Percentiles rank a stretch among this genome's conserved stretches.
phyloP scores from a whole-genome alignment of 2,329 filamentous ascomycete species.

The Plenodomus tracheiphilus region DNA sequence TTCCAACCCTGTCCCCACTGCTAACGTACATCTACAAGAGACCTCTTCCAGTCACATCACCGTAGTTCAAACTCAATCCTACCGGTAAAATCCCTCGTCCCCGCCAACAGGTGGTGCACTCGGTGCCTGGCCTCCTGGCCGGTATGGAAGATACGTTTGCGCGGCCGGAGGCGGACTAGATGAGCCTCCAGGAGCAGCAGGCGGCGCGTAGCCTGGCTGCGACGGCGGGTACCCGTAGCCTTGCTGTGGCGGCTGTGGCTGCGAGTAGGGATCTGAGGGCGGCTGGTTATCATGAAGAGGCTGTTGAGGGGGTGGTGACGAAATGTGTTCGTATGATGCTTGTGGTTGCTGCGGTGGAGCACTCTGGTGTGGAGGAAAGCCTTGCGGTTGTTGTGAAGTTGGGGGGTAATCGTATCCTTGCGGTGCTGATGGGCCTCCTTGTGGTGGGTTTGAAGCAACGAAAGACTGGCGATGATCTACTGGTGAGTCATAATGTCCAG shows the following conservation, averaged over 20 bases:
- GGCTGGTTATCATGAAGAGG: slow-evolving; percentile 26
- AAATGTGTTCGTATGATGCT: slow-evolving; percentile 33
- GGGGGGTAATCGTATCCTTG: slow-evolving; percentile 34
- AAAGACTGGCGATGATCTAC: slow-evolving; percentile 50
- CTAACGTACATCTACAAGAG: neutral
- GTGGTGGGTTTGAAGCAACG: slow-evolving; percentile 25
- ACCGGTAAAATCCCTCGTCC: slow-evolving; percentile 39
- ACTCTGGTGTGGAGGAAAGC: slow-evolving; percentile 32
- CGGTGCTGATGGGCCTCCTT: slow-evolving; percentile 30
- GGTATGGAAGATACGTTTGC: slow-evolving; percentile 36
- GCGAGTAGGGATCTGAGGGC: slow-evolving; percentile 34
- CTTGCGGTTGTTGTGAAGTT: slow-evolving; percentile 16
- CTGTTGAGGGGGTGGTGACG: slow-evolving; percentile 31
- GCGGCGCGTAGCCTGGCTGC: slow-evolving; percentile 39
- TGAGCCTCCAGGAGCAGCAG: slow-evolving; percentile 29
- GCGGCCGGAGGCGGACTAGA: slow-evolving; percentile 28
- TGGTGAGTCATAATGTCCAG: slow-evolving; percentile 52
- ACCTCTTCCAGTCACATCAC: neutral
- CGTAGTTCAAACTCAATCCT: slow-evolving; percentile 4
- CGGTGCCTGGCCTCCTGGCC: slow-evolving; percentile 38
- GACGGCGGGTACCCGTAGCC: slow-evolving; percentile 37
- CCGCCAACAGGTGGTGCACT: slow-evolving; percentile 35
- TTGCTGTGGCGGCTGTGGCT: slow-evolving; percentile 26
- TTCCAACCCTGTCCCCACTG: neutral
- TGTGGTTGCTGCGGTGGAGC: slow-evolving; percentile 18